Percentiles rank a stretch among this genome's conserved stretches.
These are phyloP conservation scores for Bipolaris cookei DNA, from an alignment of 2,329 filamentous ascomycete genomes.

Conservation along the genomic window DNA sequence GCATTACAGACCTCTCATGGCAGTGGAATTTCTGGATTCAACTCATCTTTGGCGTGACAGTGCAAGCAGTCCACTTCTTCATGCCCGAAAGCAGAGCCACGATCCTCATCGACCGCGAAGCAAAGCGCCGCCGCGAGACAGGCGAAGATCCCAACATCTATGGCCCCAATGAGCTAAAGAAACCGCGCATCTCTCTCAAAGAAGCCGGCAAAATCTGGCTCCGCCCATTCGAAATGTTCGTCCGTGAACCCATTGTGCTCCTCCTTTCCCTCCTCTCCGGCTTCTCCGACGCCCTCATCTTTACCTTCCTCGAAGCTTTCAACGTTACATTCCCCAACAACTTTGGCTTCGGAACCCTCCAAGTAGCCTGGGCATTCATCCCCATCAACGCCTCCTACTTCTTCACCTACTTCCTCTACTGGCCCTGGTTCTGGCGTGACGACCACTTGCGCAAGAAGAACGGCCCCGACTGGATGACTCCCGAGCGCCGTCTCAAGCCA, in stretches of 20 bases:
- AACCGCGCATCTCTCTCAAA: conserved; percentile 37
- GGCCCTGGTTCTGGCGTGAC: conserved; percentile 57
- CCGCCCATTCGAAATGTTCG: conserved; percentile 66
- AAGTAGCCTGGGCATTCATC: conserved; percentile 64
- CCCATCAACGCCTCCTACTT: conserved; percentile 65
- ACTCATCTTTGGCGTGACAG: conserved; percentile 74
- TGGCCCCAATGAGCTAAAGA: conserved; percentile 71
- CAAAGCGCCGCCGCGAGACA: conserved; percentile 71
- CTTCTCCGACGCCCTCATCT: conserved; percentile 77
- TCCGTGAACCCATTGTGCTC: conserved; percentile 75
- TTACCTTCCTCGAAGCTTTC: conserved; percentile 77
- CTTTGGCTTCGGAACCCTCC: conserved; percentile 65
- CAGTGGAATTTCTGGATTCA: conserved; percentile 83
- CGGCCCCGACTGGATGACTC: conserved; percentile 60
- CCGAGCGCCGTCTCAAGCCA: conserved; percentile 66
- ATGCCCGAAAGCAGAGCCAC: conserved; percentile 76
- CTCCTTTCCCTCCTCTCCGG: conserved; percentile 73
- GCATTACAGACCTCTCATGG: conserved; percentile 59
- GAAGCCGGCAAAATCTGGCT: conserved; percentile 57
- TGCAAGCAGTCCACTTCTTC: conserved; percentile 70
- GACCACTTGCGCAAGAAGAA: conserved; percentile 44
- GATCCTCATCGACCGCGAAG: conserved; percentile 76
- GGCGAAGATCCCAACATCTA: conserved; percentile 66
- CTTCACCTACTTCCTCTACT: conserved; percentile 65
- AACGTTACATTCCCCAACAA: conserved; percentile 66